Percentiles rank a stretch among this genome's conserved stretches.
These are phyloP conservation scores for Arthrobotrys entomopaga DNA, from an alignment of 2,329 filamentous ascomycete species.

Conservation along the genomic window DNA sequence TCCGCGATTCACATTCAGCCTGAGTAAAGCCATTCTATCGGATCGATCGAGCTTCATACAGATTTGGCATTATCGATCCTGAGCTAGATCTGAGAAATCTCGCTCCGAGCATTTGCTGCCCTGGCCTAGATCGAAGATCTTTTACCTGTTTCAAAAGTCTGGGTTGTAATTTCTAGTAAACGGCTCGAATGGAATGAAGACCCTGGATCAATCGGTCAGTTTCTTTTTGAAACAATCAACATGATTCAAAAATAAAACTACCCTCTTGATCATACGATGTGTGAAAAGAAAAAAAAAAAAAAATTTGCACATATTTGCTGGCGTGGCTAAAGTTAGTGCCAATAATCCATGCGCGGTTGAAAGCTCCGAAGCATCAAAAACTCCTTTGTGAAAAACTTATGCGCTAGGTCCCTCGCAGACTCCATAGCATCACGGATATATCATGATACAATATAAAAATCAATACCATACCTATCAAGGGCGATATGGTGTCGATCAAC, in stretches of 20 bases:
- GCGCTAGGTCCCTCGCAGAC: too few relatives aligned
- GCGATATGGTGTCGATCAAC: constrained; percentile 3
- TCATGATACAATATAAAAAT: constrained; percentile 13
- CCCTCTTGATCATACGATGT: constrained; percentile 33
- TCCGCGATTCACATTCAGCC: too few relatives aligned
- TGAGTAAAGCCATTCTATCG: not conserved
- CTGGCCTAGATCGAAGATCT: constrained; percentile 21
- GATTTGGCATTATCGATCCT: not conserved
- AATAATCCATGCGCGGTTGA: constrained; percentile 34
- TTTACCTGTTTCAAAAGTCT: not conserved
- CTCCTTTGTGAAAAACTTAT: too few relatives aligned
- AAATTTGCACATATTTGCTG: constrained; percentile 14
- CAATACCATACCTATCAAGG: not conserved
- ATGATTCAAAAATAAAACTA: constrained; percentile 2
- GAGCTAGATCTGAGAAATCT: not conserved
- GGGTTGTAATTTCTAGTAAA: not conserved
- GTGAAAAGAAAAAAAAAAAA: too few relatives aligned
- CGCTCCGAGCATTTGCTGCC: constrained; percentile 2
- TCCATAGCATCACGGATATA: constrained; percentile 2
- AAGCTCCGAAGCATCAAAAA: constrained; percentile 11
- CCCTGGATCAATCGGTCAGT: not conserved
- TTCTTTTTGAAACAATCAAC: constrained; percentile 24
- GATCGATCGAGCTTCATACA: not conserved
- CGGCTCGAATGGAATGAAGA: constrained; percentile 2
- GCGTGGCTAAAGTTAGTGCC: not conserved